Evolutionary conservation across 495 filamentous ascomycete species (phyloP).

Genomic region (Talaromyces wortmannii): DNA sequence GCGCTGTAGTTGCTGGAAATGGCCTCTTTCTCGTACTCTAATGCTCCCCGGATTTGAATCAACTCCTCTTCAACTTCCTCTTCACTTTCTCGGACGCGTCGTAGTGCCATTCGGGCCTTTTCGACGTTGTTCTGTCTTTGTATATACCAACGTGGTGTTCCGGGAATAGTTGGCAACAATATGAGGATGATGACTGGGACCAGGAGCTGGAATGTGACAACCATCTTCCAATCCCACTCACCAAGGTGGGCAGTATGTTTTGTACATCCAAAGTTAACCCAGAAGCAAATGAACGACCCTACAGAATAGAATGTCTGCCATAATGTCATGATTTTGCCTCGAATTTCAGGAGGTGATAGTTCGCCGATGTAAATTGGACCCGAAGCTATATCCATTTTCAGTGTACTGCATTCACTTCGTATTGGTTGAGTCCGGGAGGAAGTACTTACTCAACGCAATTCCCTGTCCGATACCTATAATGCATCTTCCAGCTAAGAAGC

Average conservation of each 20-base stretch:
- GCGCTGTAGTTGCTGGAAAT: conserved; percentile 49
- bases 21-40: conserved; percentile 57
- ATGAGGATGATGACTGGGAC: conserved; percentile 45
- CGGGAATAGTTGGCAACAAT: conserved; percentile 49
- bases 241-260: conserved; percentile 42
- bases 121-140: conserved; percentile 45
- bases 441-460: conserved; percentile 50
- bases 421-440: background rate
- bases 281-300: conserved; percentile 57
- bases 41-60: conserved; percentile 48
- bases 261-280: conserved; percentile 51
- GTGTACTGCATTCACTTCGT: background rate
- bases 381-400: conserved; percentile 23
- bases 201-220: conserved; percentile 56
- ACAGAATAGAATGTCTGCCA: conserved; percentile 64
- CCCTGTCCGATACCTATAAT: conserved; percentile 61
- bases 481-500: conserved; percentile 54
- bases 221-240: conserved; percentile 57
- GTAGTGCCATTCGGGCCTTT: conserved; percentile 43
- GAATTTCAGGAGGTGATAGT: conserved; percentile 49
- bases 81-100: conserved; percentile 46
- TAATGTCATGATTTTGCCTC: conserved; percentile 59
- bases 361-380: conserved; percentile 60
- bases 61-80: conserved; percentile 54
- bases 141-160: conserved; percentile 54